Evolutionary conservation across 495 filamentous ascomycete species (phyloP), one percentile per base, ranked within the genome.

Genomic region (Aspergillus sclerotioniger): DNA sequence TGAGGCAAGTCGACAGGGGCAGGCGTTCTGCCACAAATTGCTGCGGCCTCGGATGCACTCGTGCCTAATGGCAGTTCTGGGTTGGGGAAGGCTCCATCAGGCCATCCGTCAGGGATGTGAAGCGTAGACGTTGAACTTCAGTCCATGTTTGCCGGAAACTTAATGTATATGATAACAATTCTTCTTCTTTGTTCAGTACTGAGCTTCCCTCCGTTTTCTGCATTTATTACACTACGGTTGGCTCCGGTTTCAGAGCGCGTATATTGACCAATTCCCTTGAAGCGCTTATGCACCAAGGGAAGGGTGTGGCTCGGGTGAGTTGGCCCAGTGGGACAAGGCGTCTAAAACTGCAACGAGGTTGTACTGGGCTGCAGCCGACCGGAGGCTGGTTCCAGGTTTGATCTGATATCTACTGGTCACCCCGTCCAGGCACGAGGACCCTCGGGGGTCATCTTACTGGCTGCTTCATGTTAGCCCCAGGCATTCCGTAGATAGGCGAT

Each of bases 391-490:
- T 50, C 37, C 54, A 32, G 21, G 51, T 20, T 53, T 25, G 50
- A 54, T 57, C 28, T 41, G 41, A 56, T 50, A n/a, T n/a, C n/a
- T n/a, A 51, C 35, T 25, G 51, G 31, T 21, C 35, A 53, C 31
- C 10, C 25, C 16, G 17, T 13, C 45, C 3, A 32, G 43, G 53
- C n/a, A 46, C 21, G 29, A 28, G 28, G 1, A 41, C 9, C 35
- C 28, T 33, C n/a, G 20, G 10, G 21, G 35, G 16, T n/a, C 35
- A 33, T 53, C 28, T 31, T 49, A 58, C 41, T 62, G 57, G 54
- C 28, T 57, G 63, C 60, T 66, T 61, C 57, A 62, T 54, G 53
- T 60, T 54, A 56, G 63, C 63, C 59, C 51, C 48, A 35, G 31
- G 25, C 41, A 46, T 45, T 56, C 20, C 20, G 32, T 1, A 54